Evolutionary conservation across 805 yeast genomes (phyloP).

Genomic region (Nakazawaea ishiwadae): DNA sequence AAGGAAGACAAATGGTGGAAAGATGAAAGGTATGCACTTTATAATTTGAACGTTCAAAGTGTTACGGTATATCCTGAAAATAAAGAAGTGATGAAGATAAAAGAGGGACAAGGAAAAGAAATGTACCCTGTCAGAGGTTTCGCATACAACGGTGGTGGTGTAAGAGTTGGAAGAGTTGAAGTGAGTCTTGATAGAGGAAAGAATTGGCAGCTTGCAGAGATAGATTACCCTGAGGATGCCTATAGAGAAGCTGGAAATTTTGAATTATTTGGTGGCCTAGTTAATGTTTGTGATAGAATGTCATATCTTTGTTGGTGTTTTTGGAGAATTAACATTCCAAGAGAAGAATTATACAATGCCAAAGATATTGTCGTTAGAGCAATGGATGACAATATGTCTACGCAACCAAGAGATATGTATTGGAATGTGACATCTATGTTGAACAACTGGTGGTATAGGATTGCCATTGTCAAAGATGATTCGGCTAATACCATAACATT

Average conservation of each 20-base stretch:
- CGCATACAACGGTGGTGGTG: slow-evolving; percentile 33
- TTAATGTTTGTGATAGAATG: slow-evolving; percentile 28
- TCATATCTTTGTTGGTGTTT: slow-evolving; percentile 31
- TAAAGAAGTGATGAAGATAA: slow-evolving; percentile 18
- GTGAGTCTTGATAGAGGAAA: slow-evolving; percentile 27
- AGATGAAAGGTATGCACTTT: slow-evolving; percentile 32
- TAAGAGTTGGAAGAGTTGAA: slow-evolving; percentile 28
- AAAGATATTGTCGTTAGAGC: slow-evolving; percentile 29
- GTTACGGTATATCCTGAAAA: slow-evolving; percentile 28
- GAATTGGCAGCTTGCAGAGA: slow-evolving; percentile 24
- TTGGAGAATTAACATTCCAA: slow-evolving; percentile 24
- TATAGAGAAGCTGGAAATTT: slow-evolving; percentile 26
- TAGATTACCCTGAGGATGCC: slow-evolving; percentile 29
- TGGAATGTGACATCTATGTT: slow-evolving; percentile 33
- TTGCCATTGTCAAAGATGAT: slow-evolving; percentile 20
- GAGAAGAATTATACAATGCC: slow-evolving; percentile 17
- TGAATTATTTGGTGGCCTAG: slow-evolving; percentile 27
- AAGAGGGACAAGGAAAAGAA: slow-evolving; percentile 11
- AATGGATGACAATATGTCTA: slow-evolving; percentile 31
- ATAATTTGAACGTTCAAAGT: slow-evolving; percentile 29
- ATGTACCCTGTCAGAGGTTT: slow-evolving; percentile 25
- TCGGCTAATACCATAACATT: slow-evolving; percentile 14
- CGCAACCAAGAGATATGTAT: slow-evolving; percentile 32
- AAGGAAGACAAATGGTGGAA: slow-evolving; percentile 30
- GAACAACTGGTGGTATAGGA: slow-evolving; percentile 33